These are phyloP conservation scores for Fonsecaea pugnacius DNA, from an alignment of 2,329 filamentous ascomycete genomes.

Conservation along the genomic window DNA sequence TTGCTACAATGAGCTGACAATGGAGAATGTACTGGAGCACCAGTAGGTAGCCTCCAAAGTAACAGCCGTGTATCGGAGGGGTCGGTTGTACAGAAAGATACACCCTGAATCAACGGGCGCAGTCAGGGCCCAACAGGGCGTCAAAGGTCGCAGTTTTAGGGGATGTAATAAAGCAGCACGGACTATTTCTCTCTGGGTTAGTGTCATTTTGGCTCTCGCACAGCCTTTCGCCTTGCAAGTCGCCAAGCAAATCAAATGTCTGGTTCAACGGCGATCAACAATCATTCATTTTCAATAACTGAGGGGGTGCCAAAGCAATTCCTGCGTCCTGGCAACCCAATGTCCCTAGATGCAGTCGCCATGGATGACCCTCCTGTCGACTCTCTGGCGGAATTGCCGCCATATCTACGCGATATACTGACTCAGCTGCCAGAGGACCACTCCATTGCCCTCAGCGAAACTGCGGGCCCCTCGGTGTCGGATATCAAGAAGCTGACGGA, in stretches of 20 bases:
- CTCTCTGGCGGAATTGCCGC: background rate
- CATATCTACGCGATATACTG: constrained; percentile 19
- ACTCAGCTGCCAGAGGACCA: constrained; percentile 11
- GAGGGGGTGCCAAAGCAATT: background rate
- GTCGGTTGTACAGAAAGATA: background rate
- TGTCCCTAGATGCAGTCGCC: background rate
- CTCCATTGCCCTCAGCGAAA: constrained; percentile 1
- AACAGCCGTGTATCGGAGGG: background rate
- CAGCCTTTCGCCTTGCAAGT: background rate
- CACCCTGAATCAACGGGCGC: background rate
- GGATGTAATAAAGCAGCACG: background rate
- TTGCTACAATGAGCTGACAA: background rate
- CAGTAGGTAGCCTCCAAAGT: background rate
- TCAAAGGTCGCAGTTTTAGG: background rate
- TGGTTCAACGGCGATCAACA: constrained; percentile 5
- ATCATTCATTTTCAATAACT: background rate
- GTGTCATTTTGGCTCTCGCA: background rate
- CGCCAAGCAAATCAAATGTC: background rate
- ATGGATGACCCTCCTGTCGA: constrained; percentile 2
- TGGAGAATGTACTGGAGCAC: background rate
- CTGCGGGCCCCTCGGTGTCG: constrained; percentile 6
- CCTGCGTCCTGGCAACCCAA: background rate
- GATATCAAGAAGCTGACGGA: constrained; percentile 16
- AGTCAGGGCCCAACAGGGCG: too few species aligned
- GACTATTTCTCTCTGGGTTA: background rate